These are phyloP conservation scores for Venturia asperata DNA, from an alignment of 2,329 filamentous ascomycete species.

Conservation along the genomic window DNA sequence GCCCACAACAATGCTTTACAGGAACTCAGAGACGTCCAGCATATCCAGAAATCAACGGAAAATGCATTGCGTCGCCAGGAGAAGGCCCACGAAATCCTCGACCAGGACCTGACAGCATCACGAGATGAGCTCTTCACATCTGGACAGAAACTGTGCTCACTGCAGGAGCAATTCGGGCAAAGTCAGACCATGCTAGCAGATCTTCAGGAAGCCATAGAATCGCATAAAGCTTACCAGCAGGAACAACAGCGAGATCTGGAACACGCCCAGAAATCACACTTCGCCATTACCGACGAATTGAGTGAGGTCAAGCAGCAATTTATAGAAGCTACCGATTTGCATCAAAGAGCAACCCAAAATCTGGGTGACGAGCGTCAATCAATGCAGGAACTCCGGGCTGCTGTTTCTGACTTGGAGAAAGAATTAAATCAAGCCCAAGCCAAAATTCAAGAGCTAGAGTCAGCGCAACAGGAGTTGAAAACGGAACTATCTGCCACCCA, in stretches of 20 bases:
- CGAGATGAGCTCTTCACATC: not conserved
- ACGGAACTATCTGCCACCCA: not conserved
- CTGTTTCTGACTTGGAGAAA: not conserved
- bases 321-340: not conserved
- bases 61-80: not conserved
- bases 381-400: not conserved
- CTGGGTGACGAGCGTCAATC: not conserved
- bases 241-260: not conserved
- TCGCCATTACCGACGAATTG: not conserved
- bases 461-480: not conserved
- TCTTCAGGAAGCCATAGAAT: not conserved
- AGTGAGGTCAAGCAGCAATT: not conserved
- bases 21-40: not conserved
- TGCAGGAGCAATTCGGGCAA: not conserved
- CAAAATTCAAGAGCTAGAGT: not conserved
- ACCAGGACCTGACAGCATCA: not conserved
- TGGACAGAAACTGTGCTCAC: not conserved
- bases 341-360: not conserved
- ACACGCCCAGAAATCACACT: not conserved
- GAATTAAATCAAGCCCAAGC: not conserved
- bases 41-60: not conserved
- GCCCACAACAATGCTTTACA: slow-evolving; percentile 3
- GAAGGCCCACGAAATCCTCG: not conserved
- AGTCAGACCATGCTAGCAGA: not conserved
- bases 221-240: not conserved